Percentiles rank a stretch among this genome's conserved stretches.
Evolutionary conservation across 768 basidiomycete species (phyloP).

Genomic region (Boletus fagicola): DNA sequence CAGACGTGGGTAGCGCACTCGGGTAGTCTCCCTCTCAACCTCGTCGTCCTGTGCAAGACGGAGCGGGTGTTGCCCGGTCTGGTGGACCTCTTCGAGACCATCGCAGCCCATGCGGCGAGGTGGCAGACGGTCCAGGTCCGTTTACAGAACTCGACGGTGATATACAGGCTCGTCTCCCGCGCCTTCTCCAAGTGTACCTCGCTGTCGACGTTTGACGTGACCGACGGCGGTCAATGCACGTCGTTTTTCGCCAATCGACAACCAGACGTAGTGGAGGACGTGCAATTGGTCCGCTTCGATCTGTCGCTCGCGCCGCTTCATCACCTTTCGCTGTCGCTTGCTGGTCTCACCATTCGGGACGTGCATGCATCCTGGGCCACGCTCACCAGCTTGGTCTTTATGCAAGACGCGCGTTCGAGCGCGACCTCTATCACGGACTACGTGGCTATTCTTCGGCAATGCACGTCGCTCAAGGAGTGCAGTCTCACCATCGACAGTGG

Average conservation of each 20-base stretch:
- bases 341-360: slow-evolving; percentile 16
- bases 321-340: slow-evolving; percentile 20
- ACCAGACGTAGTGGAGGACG: neutral
- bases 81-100: slow-evolving; percentile 17
- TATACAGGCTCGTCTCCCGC: slow-evolving; percentile 10
- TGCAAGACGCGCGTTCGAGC: slow-evolving; percentile 24
- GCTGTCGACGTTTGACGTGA: slow-evolving; percentile 20
- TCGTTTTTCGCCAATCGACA: slow-evolving; percentile 5
- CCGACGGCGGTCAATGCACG: slow-evolving; percentile 17
- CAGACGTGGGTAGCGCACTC: slow-evolving; percentile 24
- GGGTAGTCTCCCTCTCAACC: slow-evolving; percentile 21
- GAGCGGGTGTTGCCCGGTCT: slow-evolving; percentile 23
- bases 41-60: slow-evolving; percentile 21
- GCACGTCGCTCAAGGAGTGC: slow-evolving; percentile 24
- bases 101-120: slow-evolving; percentile 12
- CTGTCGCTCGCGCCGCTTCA: slow-evolving; percentile 16
- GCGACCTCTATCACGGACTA: slow-evolving; percentile 23
- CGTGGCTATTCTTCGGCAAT: slow-evolving; percentile 18
- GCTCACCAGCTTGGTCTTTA: slow-evolving; percentile 24
- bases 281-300: slow-evolving; percentile 11
- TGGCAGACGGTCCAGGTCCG: slow-evolving; percentile 25
- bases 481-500: slow-evolving; percentile 15
- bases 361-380: slow-evolving; percentile 17
- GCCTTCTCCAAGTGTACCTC: slow-evolving; percentile 15
- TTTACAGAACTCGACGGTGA: slow-evolving; percentile 19